phyloP scores from a whole-genome alignment of 805 yeast species.

The Metschnikowia lochheadii region DNA sequence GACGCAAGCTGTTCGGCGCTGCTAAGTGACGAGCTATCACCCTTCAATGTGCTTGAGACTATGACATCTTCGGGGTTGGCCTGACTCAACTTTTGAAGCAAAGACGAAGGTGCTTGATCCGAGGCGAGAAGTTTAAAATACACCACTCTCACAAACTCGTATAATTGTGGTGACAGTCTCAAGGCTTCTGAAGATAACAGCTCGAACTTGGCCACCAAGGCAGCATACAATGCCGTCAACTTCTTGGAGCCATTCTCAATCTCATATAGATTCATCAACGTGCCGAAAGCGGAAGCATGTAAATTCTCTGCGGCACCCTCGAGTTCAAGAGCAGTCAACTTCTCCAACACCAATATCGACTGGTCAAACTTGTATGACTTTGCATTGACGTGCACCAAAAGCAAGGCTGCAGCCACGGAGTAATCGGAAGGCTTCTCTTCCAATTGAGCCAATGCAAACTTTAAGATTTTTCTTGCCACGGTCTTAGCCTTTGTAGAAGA shows the following conservation, averaged over 20 bases:
- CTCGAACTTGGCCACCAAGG: constrained; percentile 7
- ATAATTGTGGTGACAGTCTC: constrained; percentile 17
- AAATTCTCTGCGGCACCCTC: neutral
- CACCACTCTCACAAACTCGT: constrained; percentile 26
- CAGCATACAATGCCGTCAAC: neutral
- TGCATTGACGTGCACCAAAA: constrained; percentile 26
- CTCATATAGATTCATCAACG: constrained; percentile 12
- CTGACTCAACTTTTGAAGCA: constrained; percentile 22
- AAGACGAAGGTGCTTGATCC: constrained; percentile 12
- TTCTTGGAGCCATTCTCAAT: neutral
- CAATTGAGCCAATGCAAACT: constrained; percentile 15
- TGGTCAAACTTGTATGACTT: constrained; percentile 24
- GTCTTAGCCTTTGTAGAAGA: constrained; percentile 11
- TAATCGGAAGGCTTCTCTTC: constrained; percentile 11
- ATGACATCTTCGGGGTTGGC: constrained; percentile 24
- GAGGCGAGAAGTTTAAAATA: constrained; percentile 27
- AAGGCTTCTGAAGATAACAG: constrained; percentile 5
- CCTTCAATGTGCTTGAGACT: constrained; percentile 20
- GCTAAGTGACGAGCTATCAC: constrained; percentile 18
- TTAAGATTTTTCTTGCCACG: constrained; percentile 20
- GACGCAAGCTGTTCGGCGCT: constrained; percentile 19
- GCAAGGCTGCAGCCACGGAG: constrained; percentile 25
- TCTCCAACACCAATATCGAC: constrained; percentile 15
- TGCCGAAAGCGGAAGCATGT: constrained; percentile 11
- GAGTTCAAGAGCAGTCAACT: constrained; percentile 9